These are phyloP conservation scores for Penicillium sp. DNA, from an alignment of 2,329 filamentous ascomycete species.

Conservation along the genomic window DNA sequence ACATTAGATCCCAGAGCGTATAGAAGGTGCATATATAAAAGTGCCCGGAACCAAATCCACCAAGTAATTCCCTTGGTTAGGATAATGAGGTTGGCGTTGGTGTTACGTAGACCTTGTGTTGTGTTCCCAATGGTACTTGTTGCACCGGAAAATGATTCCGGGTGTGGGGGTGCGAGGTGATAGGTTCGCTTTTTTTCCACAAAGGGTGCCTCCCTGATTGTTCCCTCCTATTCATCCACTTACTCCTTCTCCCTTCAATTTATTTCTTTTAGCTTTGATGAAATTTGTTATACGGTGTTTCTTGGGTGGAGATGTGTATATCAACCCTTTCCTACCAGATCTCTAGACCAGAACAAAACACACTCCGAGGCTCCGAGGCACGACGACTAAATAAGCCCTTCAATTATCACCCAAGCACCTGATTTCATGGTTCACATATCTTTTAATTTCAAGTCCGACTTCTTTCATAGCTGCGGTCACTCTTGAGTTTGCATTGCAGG, in stretches of 20 bases:
- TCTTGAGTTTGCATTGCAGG: neutral
- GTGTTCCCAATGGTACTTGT: neutral
- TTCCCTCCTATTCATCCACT: neutral
- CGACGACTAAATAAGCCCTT: neutral
- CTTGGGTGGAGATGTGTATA: neutral
- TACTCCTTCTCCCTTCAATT: neutral
- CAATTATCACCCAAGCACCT: neutral
- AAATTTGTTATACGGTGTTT: neutral
- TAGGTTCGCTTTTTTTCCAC: neutral
- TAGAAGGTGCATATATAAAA: neutral
- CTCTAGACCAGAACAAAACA: neutral
- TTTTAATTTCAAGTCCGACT: neutral
- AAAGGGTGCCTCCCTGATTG: neutral
- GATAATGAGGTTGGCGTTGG: neutral
- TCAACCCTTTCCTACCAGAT: neutral
- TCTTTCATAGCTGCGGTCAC: too few species aligned
- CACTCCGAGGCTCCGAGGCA: neutral
- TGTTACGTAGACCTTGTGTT: neutral
- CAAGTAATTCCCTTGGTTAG: neutral
- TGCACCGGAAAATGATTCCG: neutral
- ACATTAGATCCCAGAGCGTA: too few species aligned
- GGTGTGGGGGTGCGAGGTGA: neutral
- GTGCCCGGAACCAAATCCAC: neutral
- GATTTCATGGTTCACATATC: neutral
- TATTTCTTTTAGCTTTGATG: neutral